Evolutionary conservation across 345 rosid species (phyloP).

Genomic region (Iberis pinnata): DNA sequence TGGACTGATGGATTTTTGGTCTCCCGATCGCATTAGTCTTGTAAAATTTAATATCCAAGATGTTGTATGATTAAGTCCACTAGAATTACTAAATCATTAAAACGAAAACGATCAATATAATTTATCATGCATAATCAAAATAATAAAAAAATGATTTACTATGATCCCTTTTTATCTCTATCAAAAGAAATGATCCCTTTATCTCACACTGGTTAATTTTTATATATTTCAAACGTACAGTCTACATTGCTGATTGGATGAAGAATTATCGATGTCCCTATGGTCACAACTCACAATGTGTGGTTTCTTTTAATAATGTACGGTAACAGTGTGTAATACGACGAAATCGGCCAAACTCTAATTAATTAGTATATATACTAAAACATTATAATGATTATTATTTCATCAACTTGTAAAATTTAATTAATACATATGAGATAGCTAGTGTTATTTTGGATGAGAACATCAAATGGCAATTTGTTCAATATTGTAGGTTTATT

Average conservation of each 20-base stretch:
- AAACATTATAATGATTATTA: background rate
- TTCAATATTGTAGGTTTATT: too few species aligned
- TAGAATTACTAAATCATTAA: background rate
- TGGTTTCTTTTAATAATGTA: too few species aligned
- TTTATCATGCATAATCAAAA: too few species aligned
- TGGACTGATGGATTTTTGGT: too few species aligned
- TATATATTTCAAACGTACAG: background rate
- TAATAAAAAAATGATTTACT: too few species aligned
- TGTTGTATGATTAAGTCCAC: too few species aligned
- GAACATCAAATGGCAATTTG: too few species aligned
- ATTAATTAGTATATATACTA: background rate
- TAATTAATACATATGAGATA: background rate
- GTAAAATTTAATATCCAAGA: too few species aligned
- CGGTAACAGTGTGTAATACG: background rate
- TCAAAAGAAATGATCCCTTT: background rate
- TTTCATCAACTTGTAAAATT: background rate
- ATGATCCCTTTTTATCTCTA: background rate
- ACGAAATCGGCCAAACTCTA: background rate
- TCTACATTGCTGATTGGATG: slow-evolving; percentile 1
- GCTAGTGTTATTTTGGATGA: background rate
- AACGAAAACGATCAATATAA: slow-evolving; percentile 1
- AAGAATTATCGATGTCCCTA: background rate
- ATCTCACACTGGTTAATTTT: slow-evolving; percentile 8
- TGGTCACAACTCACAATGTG: too few species aligned
- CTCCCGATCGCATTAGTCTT: too few species aligned